Base-by-base conservation (phyloP, 129 eudicot species). In the Chrysanthemum seticuspe region DNA sequence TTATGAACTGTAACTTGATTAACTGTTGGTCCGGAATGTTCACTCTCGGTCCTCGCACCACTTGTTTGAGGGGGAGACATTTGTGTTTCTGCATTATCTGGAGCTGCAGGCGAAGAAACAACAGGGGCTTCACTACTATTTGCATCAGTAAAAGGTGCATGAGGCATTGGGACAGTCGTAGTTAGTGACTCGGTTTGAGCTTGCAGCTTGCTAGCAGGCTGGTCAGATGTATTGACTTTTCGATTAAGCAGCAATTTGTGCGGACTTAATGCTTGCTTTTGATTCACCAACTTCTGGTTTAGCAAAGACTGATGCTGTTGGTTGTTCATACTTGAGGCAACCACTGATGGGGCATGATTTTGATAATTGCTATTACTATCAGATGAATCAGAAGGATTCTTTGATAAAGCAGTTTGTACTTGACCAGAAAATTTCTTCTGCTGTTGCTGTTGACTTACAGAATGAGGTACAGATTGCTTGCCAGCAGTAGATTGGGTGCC, bases 341-440 rank as follows among this genome's bases (percentile, higher is more conserved):
- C 68, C 49, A 31, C 83, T 16, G 84, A 63, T 8, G 73, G 65
- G 62, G 53, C 76, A 74, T 79, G 86, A 64, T 74, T 82, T 71
- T 85, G 80, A 67, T 49, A 74, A 74, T 29, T 80, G 72, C 27
- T 79, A 70, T 48, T 80, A 70, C 79, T 81, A 62, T 85, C 80
- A 64, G 81, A 73, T n/a, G 76, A 27, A 66, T 78, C 56, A 50
- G 58, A 54, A 51, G 81, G 75, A 62, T 58, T 78, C 36, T 40
- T 40, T 40, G 47, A 40, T 40, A 7, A 40, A 40, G 47, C 47
- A 40, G 47, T 40, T 40, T 78, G 61, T 10, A 59, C 62, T 74
- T 86, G 96, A 75, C 76, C 86, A 45, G 91, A 49, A 75, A 79
- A 75, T 10, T 68, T 76, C 70, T 82, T 84, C 56, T 74, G 87